Base-by-base conservation (phyloP, 768 basidiomycete species). In the Auricularia sp. region DNA sequence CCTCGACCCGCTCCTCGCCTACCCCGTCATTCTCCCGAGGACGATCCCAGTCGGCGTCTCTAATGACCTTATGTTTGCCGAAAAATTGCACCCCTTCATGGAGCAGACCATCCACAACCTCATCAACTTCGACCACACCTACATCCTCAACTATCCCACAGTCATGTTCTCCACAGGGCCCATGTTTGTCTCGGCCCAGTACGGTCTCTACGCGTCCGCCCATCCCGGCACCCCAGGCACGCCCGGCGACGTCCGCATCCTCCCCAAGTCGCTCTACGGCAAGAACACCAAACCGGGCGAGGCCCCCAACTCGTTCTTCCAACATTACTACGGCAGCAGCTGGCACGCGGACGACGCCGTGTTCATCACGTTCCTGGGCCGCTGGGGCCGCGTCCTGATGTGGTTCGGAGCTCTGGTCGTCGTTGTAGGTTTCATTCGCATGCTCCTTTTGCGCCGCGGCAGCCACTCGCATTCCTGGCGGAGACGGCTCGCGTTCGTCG, bases 131-230 rank as follows among this genome's bases (percentile, higher is more conserved):
- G 92, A 98, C 77, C 92, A 96, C 74, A 84, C 86, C 62, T 99
- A 92, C 87, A 74, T 97, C 63, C 85, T 95, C 72, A 97, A 98
- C 76, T 99, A 99, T 70, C 97, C 97, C 36, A 99, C 97, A 34
- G 97, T 99, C 79, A 99, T 99, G 97, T 99, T 99, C 77, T 93
- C 93, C 62, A 99, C 97, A 0, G 96, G 96, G 1, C 97, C 97
- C 70, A 99, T 99, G 97, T 99, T 98, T 77, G 78, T 99, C 12
- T 98, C 95, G 0, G 87, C 88, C 2, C 93, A 97, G 73, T 96
- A 96, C 74, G 91, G 92, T 51, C 80, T 95, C 62, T 98, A 91
- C 76, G 83, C 84, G 4, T 79, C 88, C 3, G 81, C 87, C 11
- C 84, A 91, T 64, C 82, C 85, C 36, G 78, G 78, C 14, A 83